phyloP scores from a whole-genome alignment of 805 yeast genomes.

The Yarrowia sp. region DNA sequence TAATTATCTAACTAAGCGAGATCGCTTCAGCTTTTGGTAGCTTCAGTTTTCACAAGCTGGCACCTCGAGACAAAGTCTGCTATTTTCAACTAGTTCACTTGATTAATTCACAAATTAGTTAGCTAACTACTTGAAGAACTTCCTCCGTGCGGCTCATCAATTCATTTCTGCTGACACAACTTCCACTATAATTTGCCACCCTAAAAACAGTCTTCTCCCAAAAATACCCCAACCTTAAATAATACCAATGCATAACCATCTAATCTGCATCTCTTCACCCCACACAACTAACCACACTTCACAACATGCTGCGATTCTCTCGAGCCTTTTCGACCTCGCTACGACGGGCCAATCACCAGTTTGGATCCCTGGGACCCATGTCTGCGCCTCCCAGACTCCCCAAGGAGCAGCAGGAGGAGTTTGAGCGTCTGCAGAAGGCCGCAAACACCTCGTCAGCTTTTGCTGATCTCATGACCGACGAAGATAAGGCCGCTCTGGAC shows the following conservation, averaged over 20 bases:
- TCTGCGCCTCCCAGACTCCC: slow-evolving; percentile 78
- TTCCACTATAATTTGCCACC: neutral
- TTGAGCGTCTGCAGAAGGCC: slow-evolving; percentile 80
- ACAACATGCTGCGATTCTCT: slow-evolving; percentile 16
- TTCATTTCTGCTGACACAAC: no score
- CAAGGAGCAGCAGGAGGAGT: slow-evolving; percentile 85
- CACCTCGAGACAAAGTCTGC: neutral
- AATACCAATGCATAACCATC: neutral
- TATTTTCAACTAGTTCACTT: neutral
- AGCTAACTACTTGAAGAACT: no score
- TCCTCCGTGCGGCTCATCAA: no score
- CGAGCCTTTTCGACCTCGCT: slow-evolving; percentile 22
- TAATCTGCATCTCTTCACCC: neutral
- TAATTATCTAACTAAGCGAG: no score
- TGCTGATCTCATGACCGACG: slow-evolving; percentile 36
- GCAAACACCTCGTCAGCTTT: slow-evolving; percentile 77
- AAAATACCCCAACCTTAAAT: no score
- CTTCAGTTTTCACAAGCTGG: no score
- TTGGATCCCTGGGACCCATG: slow-evolving; percentile 40
- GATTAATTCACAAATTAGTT: no score
- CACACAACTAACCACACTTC: neutral
- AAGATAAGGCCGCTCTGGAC: slow-evolving; percentile 50
- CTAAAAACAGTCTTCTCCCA: neutral
- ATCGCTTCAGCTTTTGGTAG: no score
- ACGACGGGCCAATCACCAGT: slow-evolving; percentile 21